phyloP scores from a whole-genome alignment of 148 eudicot species.

The Vaccinium myrtillus region DNA sequence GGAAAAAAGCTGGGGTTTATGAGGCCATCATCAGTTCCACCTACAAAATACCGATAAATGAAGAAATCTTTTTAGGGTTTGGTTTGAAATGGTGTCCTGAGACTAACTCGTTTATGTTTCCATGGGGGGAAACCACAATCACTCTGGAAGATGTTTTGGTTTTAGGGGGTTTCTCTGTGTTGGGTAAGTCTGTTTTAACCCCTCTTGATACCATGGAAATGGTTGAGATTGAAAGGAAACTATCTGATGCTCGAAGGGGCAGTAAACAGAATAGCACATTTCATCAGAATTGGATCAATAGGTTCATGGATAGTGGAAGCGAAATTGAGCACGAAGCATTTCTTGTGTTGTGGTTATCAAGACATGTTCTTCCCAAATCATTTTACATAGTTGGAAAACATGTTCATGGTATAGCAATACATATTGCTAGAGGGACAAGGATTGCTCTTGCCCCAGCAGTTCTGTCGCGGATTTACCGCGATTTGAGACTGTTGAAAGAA shows the following conservation, averaged over 20 bases:
- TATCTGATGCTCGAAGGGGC: neutral
- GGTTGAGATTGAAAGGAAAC: constrained; percentile 17
- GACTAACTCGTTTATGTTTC: neutral
- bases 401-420: constrained; percentile 32
- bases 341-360: constrained; percentile 45
- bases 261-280: neutral
- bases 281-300: constrained; percentile 26
- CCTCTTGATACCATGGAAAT: neutral
- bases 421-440: constrained; percentile 32
- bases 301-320: constrained; percentile 21
- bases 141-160: neutral
- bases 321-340: constrained; percentile 48
- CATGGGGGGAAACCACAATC: neutral
- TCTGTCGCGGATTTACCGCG: constrained; percentile 39
- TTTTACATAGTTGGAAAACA: constrained; percentile 3
- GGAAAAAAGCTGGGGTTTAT: constrained; percentile 16
- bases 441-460: constrained; percentile 45
- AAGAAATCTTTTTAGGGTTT: neutral
- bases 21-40: constrained; percentile 15
- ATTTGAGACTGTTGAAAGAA: constrained; percentile 36
- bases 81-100: constrained; percentile 1
- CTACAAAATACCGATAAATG: neutral
- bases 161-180: constrained; percentile 47
- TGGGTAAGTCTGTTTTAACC: constrained; percentile 33
- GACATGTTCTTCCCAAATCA: constrained; percentile 7